A percentile compares a stretch with the other conserved stretches of the same genome.
These are phyloP conservation scores for Leccinum uliginosum DNA, from an alignment of 768 basidiomycete species.

Conservation along the genomic window DNA sequence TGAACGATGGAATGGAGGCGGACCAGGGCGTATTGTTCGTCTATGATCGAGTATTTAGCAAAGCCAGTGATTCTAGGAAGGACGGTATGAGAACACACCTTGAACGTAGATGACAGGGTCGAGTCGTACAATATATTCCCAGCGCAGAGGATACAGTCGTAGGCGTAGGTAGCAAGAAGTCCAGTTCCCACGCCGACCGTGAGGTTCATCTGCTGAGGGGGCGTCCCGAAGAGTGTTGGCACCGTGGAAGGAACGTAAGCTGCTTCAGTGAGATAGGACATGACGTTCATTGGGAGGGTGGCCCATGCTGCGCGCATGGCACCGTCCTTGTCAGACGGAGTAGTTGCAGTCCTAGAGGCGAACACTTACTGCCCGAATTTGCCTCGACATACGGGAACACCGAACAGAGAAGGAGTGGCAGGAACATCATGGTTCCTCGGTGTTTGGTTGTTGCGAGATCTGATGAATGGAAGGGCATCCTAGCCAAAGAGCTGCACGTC, in stretches of 20 bases:
- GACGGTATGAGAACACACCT: constrained; percentile 13
- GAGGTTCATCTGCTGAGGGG: constrained; percentile 25
- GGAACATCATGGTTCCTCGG: background rate
- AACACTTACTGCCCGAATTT: background rate
- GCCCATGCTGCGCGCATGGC: constrained; percentile 22
- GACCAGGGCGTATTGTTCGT: constrained; percentile 16
- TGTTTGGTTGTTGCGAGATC: background rate
- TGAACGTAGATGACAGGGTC: constrained; percentile 21
- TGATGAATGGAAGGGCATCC: background rate
- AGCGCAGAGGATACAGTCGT: constrained; percentile 26
- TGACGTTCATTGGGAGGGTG: constrained; percentile 21
- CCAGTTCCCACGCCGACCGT: constrained; percentile 18
- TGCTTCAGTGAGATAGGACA: constrained; percentile 12
- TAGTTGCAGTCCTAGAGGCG: background rate
- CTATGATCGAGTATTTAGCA: constrained; percentile 5
- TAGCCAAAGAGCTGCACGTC: background rate
- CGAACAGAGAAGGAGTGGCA: background rate
- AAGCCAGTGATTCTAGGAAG: background rate
- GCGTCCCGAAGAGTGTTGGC: constrained; percentile 22
- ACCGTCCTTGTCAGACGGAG: background rate
- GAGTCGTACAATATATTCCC: constrained; percentile 19
- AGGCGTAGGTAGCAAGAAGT: constrained; percentile 13
- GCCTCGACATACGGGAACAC: background rate
- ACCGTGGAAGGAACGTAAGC: constrained; percentile 12
- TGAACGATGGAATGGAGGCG: constrained; percentile 12